phyloP scores from a whole-genome alignment of 1,284 basidiomycete species.

The Sutorius eximius region DNA sequence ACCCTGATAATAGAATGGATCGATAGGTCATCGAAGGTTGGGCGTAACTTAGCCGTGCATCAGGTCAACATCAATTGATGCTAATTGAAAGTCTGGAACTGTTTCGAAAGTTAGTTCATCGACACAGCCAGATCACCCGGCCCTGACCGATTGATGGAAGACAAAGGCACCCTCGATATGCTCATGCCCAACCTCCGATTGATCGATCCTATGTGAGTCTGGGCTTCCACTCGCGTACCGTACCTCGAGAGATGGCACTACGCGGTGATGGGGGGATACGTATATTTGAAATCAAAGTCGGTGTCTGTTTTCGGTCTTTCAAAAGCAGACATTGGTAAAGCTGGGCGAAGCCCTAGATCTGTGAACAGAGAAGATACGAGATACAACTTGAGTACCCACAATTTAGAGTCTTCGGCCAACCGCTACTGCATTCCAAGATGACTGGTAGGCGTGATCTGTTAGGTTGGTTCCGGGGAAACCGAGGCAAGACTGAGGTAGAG shows the following conservation, averaged over 20 bases:
- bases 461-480: not conserved
- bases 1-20: slow-evolving; percentile 5
- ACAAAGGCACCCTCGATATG: slow-evolving; percentile 13
- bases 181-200: not conserved
- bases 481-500: not conserved
- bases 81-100: slow-evolving; percentile 7
- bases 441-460: not conserved
- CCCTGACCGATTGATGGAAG: slow-evolving; percentile 3
- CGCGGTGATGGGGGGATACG: not conserved
- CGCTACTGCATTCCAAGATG: not conserved
- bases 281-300: slow-evolving; percentile 28
- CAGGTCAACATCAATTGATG: not conserved
- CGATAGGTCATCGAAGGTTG: not conserved
- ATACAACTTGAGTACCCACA: not conserved
- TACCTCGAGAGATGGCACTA: not conserved
- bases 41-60: not conserved
- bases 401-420: not conserved
- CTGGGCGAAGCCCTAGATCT: not conserved
- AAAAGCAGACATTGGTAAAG: not conserved
- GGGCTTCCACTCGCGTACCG: slow-evolving; percentile 6
- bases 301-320: not conserved
- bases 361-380: not conserved
- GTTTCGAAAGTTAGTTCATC: slow-evolving; percentile 6
- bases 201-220: slow-evolving; percentile 17
- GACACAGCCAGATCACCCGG: not conserved